Evolutionary conservation across 2,329 filamentous ascomycete genomes (phyloP), one percentile per base, ranked within the genome.

Genomic region (Trichophyton schoenleinii): DNA sequence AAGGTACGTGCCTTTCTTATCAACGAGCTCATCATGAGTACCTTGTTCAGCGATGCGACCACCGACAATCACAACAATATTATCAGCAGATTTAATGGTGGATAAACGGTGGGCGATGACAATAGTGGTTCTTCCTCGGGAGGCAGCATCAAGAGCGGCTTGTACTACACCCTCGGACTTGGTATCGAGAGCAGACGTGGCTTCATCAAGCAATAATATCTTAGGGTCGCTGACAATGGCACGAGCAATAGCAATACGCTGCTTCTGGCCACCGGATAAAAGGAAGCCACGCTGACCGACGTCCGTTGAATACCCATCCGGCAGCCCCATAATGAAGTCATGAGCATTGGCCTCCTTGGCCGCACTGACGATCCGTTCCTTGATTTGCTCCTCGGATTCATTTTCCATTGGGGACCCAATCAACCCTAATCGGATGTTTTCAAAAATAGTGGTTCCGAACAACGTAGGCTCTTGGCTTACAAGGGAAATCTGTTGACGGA

Each of bases 241-340:
- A 69, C 91, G 82, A 6, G 92, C 91, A 73, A 97, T 96, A 11
- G 92, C 91, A 70, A 97, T 95, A 67, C 94, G 89, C 75, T 97
- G 94, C 74, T 96, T 96, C 75, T 99, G 94, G 41, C 94, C 94
- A 72, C 94, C 94, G 61, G 89, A 95, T 7, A 99, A 80, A 59
- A 96, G 77, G 71, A 96, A 95, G 8, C 94, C 94, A 64, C 91
- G 87, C 73, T 97, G 91, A 61, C 94, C 94, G n/a, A 97, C 92
- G 66, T 95, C 86, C 0, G 94, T 97, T 66, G 96, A 83, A 68
- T 97, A 97, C 1, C 88, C 88, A 67, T 97, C 88, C 0, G 94
- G 91, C 0, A 97, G 81, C 11, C 81, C 75, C 4, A 79, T 82
- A 66, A 99, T 87, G 71, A 99, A 99, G 66, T 95, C 91, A 71